Conservation (phyloP, 2,329 filamentous ascomycete genomes). For the Aspergillus chevalieri region DNA sequence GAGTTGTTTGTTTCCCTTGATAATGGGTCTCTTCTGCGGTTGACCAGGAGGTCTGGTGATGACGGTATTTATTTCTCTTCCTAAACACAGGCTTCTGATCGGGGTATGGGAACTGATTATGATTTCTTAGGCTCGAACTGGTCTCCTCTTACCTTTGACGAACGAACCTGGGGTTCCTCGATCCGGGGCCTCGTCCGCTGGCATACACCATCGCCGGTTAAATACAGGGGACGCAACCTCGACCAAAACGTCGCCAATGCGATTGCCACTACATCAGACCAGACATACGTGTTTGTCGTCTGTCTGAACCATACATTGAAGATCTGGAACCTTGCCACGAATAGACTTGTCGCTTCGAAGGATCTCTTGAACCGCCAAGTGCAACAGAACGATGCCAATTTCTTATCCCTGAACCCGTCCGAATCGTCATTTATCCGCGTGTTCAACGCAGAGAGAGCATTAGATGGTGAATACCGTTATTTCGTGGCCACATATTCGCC, state of each 20-base stretch:
- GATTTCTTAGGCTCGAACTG: constrained; percentile 34
- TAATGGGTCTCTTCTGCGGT: constrained; percentile 51
- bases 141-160: constrained; percentile 43
- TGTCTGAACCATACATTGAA: constrained; percentile 84
- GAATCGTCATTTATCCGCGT: constrained; percentile 72
- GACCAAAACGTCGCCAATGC: constrained; percentile 40
- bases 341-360: constrained; percentile 66
- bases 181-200: constrained; percentile 43
- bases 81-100: constrained; percentile 2
- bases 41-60: constrained; percentile 56
- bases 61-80: constrained; percentile 37
- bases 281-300: constrained; percentile 62
- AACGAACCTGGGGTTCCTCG: constrained; percentile 44
- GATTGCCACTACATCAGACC: constrained; percentile 41
- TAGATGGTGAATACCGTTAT: constrained; percentile 46
- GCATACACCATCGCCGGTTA: constrained; percentile 37
- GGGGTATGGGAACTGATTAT: background rate
- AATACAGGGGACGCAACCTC: constrained; percentile 36
- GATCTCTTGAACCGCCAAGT: constrained; percentile 68
- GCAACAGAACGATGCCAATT: constrained; percentile 62
- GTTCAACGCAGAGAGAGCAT: constrained; percentile 50
- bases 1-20: constrained; percentile 67
- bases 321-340: constrained; percentile 81
- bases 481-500: constrained; percentile 80
- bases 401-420: constrained; percentile 71